Base-by-base conservation (phyloP, 495 filamentous ascomycete species). In the Rhypophila decipiens region DNA sequence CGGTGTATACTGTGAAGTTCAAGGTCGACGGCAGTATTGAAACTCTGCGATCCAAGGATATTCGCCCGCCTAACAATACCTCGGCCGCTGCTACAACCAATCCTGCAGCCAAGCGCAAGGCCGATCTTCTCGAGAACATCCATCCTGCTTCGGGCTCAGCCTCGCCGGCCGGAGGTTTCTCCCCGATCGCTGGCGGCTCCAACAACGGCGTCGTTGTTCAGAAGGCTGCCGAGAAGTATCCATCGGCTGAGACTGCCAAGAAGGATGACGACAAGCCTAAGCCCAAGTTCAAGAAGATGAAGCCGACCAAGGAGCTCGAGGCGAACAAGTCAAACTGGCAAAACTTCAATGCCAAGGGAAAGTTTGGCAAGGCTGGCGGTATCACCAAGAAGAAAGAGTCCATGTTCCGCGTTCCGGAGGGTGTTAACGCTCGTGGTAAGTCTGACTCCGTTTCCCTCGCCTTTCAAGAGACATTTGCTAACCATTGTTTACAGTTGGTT, bases 301-400 rank as follows among this genome's bases (percentile, higher is more conserved):
- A 94, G 70, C 87, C 89, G 13, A 90, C 79, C 24, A 88, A 88
- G 63, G 88, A 91, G 61, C 74, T 98, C 10, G 89, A 96, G 68
- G 85, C 78, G 51, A 84, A 85, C 52, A 95, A 95, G 73, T 88
- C 75, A 54, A 95, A 93, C 58, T 98, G 93, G 93, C 84, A 96
- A 65, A 85, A 90, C 55, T 98, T 94, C 61, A 82, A 78, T 33
- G 72, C 72, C 54, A 95, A 90, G 69, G 84, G 86, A 17, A 89
- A 88, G 60, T 71, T 80, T 33, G 85, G 80, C 39, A 89, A 87
- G 65, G 53, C 68, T n/a, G 58, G 61, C 38, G n/a, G n/a, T n/a
- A n/a, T n/a, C n/a, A n/a, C n/a, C n/a, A n/a, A n/a, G n/a, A 89
- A 87, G 69, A 96, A 95, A 72, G 90, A 97, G 13, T 94, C 87